Evolutionary conservation across 2,329 filamentous ascomycete species (phyloP).

Genomic region (Calonectria hawksworthii): DNA sequence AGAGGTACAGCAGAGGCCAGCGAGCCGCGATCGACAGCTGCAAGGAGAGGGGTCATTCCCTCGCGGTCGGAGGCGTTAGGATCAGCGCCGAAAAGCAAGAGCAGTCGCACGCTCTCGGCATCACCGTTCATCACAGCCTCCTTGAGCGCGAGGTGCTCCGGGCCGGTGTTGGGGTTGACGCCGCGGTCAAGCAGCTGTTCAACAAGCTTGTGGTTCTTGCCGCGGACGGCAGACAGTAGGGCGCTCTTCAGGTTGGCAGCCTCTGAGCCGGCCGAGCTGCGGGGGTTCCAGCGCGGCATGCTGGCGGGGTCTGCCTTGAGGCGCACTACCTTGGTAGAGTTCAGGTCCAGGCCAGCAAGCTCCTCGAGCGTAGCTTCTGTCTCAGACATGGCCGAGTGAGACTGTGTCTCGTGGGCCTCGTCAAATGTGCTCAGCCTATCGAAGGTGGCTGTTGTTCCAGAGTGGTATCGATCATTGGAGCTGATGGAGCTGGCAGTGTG

Average conservation of each 20-base stretch:
- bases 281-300: conserved; percentile 67
- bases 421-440: conserved; percentile 51
- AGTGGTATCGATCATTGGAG: conserved; percentile 48
- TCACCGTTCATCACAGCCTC: conserved; percentile 67
- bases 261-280: conserved; percentile 59
- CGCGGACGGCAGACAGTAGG: conserved; percentile 68
- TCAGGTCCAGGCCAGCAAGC: conserved; percentile 56
- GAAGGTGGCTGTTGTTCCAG: conserved; percentile 41
- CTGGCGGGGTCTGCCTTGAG: conserved; percentile 63
- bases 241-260: conserved; percentile 61
- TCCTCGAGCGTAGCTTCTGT: conserved; percentile 49
- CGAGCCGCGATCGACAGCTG: conserved; percentile 66
- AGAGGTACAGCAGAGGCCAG: conserved; percentile 70
- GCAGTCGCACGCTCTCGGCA: conserved; percentile 65
- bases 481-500: conserved; percentile 48
- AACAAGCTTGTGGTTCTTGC: conserved; percentile 68
- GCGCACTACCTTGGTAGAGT: conserved; percentile 58
- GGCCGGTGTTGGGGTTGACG: conserved; percentile 63
- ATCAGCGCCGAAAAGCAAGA: conserved; percentile 70
- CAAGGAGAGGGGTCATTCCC: conserved; percentile 65
- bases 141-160: conserved; percentile 63
- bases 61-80: conserved; percentile 65
- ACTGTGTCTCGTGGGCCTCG: conserved; percentile 45
- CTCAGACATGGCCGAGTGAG: conserved; percentile 43
- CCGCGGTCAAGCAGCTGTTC: conserved; percentile 72